Base-by-base conservation (phyloP, 1,284 basidiomycete genomes). In the Inonotus hispidus region DNA sequence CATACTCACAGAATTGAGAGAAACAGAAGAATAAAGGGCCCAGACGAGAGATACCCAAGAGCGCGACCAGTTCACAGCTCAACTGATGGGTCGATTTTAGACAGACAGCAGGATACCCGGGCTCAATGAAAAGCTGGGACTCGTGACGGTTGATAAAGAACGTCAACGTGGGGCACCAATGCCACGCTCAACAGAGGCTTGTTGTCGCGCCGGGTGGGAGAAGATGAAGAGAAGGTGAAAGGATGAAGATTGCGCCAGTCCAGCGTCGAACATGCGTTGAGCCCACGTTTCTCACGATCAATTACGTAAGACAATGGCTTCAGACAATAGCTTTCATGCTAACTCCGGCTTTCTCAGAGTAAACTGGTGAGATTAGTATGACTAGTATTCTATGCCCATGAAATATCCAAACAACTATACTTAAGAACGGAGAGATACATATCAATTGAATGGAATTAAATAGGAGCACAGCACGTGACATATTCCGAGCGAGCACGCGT, bases 51-150 rank as follows among this genome's bases (percentile, higher is more conserved):
- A 53, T 56, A 62, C 37, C 57, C 41, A 62, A 57, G 39, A 58
- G 39, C 39, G 53, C 41, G 54, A 52, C 41, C 29, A 47, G 32
- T 37, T 50, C 5, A 25, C 21, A 55, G 19, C 47, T 45, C 41
- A 38, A 46, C 25, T 25, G 45, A 38, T 45, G 35, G 55, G 41
- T 46, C 25, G 32, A 37, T 57, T 57, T 53, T 46, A 23, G 58
- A 60, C 60, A 58, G 57, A 43, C 41, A 45, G 38, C 19, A 25
- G 47, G 55, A 56, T n/a, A 35, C 60, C 60, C 55, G 50, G 47
- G 49, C 60, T 62, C 60, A 41, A 41, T 53, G 32, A 62, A 62
- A 56, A 55, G 46, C 60, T 54, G 54, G 60, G 56, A 43, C 19
- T 50, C 52, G 41, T 49, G 29, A 53, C 27, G 47, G 54, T 43